Evolutionary conservation across 768 basidiomycete species (phyloP).

Genomic region (Jaapia argillacea): DNA sequence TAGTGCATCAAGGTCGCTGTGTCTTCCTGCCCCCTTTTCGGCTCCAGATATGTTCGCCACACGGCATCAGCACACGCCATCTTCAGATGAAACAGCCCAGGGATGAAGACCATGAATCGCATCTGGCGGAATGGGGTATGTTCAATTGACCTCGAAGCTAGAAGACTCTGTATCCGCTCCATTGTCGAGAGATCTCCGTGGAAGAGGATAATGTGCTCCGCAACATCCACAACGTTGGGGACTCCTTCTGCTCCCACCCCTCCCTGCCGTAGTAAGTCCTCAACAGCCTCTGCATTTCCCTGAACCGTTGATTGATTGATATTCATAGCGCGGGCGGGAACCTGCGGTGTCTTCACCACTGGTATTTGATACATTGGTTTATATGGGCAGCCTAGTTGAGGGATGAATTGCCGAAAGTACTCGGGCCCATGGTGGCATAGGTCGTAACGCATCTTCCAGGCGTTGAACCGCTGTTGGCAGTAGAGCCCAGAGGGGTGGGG

Average conservation of each 20-base stretch:
- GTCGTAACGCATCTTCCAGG: background rate
- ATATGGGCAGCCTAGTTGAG: background rate
- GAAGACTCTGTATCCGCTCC: background rate
- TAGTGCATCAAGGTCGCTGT: slow-evolving; percentile 13
- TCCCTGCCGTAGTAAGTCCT: background rate
- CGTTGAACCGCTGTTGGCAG: background rate
- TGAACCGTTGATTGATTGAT: background rate
- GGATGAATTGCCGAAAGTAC: background rate
- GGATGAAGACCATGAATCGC: slow-evolving; percentile 6
- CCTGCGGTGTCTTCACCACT: background rate
- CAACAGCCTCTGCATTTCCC: background rate
- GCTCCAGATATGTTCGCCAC: slow-evolving; percentile 9
- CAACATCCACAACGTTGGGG: background rate
- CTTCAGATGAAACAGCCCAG: slow-evolving; percentile 25
- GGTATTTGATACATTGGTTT: background rate
- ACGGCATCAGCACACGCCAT: slow-evolving; percentile 19
- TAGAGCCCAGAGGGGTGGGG: background rate
- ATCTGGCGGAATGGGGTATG: background rate
- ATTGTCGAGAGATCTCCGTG: background rate
- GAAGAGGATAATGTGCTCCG: background rate
- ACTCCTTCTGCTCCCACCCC: background rate
- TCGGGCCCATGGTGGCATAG: background rate
- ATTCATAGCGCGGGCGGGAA: background rate
- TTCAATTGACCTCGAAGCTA: background rate
- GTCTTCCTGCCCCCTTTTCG: slow-evolving; percentile 2